These are phyloP conservation scores for Stygiomarasmius scandens DNA, from an alignment of 1,284 basidiomycete species.

Conservation along the genomic window DNA sequence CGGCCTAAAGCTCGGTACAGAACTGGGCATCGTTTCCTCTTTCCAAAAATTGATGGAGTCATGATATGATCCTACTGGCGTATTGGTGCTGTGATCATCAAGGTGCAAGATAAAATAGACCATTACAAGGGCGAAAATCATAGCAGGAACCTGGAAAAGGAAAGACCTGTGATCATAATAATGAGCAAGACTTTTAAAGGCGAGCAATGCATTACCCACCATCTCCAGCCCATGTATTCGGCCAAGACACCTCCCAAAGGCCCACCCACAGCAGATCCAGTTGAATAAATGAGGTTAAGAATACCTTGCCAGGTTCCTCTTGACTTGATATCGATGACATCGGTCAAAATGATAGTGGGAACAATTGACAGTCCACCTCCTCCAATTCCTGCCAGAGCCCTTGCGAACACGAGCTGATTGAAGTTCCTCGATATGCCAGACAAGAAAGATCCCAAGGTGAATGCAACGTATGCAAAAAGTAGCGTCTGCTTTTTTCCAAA, in stretches of 20 bases:
- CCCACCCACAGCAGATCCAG: constrained; percentile 56
- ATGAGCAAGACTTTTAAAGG: not conserved
- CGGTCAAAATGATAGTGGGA: constrained; percentile 56
- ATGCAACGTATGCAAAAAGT: constrained; percentile 55
- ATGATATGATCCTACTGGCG: too few relatives aligned
- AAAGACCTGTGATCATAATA: constrained; percentile 46
- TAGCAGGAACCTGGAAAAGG: constrained; percentile 57
- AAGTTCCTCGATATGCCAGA: constrained; percentile 58
- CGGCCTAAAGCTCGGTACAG: too few relatives aligned
- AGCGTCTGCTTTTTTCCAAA: constrained; percentile 63
- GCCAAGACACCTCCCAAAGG: constrained; percentile 60
- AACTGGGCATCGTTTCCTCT: too few relatives aligned
- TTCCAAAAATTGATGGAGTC: too few relatives aligned
- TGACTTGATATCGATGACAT: constrained; percentile 58
- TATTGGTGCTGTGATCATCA: constrained; percentile 35
- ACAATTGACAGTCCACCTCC: constrained; percentile 64
- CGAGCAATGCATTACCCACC: constrained; percentile 34
- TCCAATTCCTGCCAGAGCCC: constrained; percentile 61
- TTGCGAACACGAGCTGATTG: constrained; percentile 53
- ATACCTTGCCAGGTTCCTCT: constrained; percentile 69
- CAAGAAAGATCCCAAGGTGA: constrained; percentile 53
- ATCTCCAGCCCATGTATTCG: constrained; percentile 64
- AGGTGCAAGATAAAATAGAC: constrained; percentile 52
- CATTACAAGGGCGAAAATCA: constrained; percentile 51
- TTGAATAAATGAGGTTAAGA: constrained; percentile 56